phyloP scores from a whole-genome alignment of 495 filamentous ascomycete genomes.

The Annulohypoxylon bovei region DNA sequence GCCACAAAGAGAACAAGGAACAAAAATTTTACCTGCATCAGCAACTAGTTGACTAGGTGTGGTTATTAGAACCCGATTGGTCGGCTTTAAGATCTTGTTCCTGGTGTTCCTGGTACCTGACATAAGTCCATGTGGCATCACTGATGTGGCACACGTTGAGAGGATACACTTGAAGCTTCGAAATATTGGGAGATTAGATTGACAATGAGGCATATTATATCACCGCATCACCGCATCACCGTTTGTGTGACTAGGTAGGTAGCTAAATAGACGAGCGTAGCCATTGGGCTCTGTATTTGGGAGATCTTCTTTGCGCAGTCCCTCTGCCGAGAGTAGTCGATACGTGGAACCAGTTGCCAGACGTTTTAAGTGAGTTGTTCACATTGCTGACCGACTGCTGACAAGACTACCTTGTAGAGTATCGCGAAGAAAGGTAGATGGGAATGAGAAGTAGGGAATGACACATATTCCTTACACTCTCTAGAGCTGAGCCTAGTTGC shows the following conservation, averaged over 20 bases:
- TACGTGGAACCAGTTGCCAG: constrained; percentile 39
- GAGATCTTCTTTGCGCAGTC: constrained; percentile 19
- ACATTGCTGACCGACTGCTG: constrained; percentile 28
- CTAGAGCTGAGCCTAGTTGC: not conserved
- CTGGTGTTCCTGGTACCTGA: constrained; percentile 55
- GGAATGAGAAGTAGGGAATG: constrained; percentile 5
- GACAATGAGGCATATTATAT: constrained; percentile 30
- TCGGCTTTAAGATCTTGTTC: constrained; percentile 35
- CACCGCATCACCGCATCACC: constrained; percentile 29
- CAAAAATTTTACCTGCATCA: constrained; percentile 30
- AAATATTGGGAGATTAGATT: constrained; percentile 12
- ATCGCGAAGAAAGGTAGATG: constrained; percentile 12
- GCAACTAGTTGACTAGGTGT: constrained; percentile 23
- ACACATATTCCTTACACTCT: constrained; percentile 7
- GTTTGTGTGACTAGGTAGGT: constrained; percentile 20
- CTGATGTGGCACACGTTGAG: constrained; percentile 45
- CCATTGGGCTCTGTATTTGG: constrained; percentile 15
- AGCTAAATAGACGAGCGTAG: constrained; percentile 3
- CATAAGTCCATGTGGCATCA: constrained; percentile 43
- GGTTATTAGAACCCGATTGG: constrained; percentile 40
- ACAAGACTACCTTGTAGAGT: constrained; percentile 18
- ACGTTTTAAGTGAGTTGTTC: constrained; percentile 7
- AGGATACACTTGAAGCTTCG: constrained; percentile 33
- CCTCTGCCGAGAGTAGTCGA: constrained; percentile 23
- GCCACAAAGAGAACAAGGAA: constrained; percentile 33